Evolutionary conservation across 306 rosid species (phyloP), one percentile per base, ranked within the genome.

Genomic region (Lagenaria siceraria): DNA sequence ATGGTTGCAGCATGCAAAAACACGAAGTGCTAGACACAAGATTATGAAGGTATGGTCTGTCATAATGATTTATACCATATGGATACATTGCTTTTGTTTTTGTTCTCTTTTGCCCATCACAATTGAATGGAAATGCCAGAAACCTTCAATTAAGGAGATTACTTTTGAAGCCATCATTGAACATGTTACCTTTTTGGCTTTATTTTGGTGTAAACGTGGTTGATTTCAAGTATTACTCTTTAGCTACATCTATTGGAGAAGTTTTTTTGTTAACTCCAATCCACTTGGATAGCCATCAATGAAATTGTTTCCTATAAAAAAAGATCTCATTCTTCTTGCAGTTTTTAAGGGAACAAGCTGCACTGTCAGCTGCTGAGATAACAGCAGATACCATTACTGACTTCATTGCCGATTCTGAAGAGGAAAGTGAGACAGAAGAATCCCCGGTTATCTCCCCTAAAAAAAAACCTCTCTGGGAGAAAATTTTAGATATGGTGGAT

Each of bases 1-100:
- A 81, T 96, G 99, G 99, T 79, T 96, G 88, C 98, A 86, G 79
- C 97, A 96, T 90, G 98, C 98, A 82, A 96, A 90, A 90, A 96
- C 98, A 27, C 96, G 99, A 25, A 96, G 98, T 80, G 99, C 98
- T 27, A 91, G 98, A 72, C 99, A 96, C 87, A 96, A 96, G 86
- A 96, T 96, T 81, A 92, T 96, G 90, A 96, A 96, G 84, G 99
- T 96, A 89, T 63, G 87, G 54, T 77, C 80, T 82, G 69, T 66
- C 64, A 11, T 52, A 74, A 53, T 25, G 78, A 82, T 22, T 59
- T 36, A 64, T 78, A 55, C 49, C 13, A 3, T 51, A 8, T 61
- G 19, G n/a, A 42, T 66, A 53, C 56, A 1, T 66, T 63, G 62
- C 71, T 72, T 46, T 56, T 73, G 58, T 43, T 63, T 51, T 56